These are phyloP conservation scores for Starmerella stigmatis DNA, from an alignment of 805 yeast species.

Conservation along the genomic window DNA sequence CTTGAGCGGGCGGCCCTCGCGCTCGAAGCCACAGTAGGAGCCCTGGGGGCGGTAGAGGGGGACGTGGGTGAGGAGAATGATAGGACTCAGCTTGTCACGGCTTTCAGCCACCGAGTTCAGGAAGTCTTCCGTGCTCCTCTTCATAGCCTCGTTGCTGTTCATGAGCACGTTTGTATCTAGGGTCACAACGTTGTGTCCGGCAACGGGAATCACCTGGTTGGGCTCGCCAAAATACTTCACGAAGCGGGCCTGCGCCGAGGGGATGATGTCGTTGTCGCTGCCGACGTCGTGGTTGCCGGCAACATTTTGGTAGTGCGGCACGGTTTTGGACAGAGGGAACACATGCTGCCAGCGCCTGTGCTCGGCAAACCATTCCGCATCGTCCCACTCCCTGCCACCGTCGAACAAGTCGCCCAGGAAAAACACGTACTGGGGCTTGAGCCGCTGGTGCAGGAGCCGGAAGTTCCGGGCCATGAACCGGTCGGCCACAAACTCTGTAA, in stretches of 20 bases:
- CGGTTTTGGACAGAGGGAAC: conserved; percentile 39
- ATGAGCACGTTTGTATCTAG: conserved; percentile 79
- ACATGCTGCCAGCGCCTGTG: conserved; percentile 54
- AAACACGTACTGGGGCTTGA: conserved; percentile 65
- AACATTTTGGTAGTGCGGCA: conserved; percentile 27
- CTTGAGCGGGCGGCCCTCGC: conserved; percentile 68
- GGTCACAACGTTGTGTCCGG: conserved; percentile 64
- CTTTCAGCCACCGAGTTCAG: conserved; percentile 31
- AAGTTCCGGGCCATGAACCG: conserved; percentile 71
- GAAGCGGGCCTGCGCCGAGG: conserved; percentile 52
- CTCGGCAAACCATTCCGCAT: conserved; percentile 58
- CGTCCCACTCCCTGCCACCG: conserved; percentile 85
- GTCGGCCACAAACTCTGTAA: conserved; percentile 60
- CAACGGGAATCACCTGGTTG: conserved; percentile 41
- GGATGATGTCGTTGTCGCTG: conserved; percentile 62
- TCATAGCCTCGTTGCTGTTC: too few relatives aligned
- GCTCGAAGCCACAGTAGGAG: conserved; percentile 54
- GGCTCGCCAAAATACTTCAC: conserved; percentile 63
- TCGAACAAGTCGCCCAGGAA: conserved; percentile 90
- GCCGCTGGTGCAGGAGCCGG: conserved; percentile 42
- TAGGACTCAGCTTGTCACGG: conserved; percentile 8
- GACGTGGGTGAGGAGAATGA: conserved; percentile 66
- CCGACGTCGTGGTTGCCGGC: conserved; percentile 99
- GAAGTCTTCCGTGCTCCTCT: conserved; percentile 36
- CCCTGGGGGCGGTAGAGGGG: conserved; percentile 68